Conservation (phyloP, 2,329 filamentous ascomycete species). For the Elsinoe australis region DNA sequence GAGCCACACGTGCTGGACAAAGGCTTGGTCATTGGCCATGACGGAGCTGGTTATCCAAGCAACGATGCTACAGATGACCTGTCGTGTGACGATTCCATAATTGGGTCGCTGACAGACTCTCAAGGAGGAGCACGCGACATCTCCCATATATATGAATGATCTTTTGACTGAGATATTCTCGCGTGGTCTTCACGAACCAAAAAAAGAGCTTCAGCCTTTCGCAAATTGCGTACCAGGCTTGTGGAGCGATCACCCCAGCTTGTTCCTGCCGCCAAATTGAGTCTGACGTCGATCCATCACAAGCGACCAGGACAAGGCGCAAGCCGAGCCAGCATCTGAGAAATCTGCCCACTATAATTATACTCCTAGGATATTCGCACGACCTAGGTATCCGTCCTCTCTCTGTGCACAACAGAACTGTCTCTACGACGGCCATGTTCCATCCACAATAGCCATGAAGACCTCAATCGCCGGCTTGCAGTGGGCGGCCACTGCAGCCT, state of each 20-base stretch:
- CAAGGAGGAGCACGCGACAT: neutral
- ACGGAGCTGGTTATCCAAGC: neutral
- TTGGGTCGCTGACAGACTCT: neutral
- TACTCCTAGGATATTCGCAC: too few relatives aligned
- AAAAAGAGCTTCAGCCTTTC: neutral
- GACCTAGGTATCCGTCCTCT: too few relatives aligned
- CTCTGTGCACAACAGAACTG: too few relatives aligned
- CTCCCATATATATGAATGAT: neutral
- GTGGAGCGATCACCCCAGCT: neutral
- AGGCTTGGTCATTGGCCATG: conserved; percentile 3
- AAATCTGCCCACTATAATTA: too few relatives aligned
- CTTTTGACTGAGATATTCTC: neutral
- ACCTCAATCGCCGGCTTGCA: neutral
- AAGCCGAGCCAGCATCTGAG: too few relatives aligned
- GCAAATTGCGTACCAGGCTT: conserved; percentile 3
- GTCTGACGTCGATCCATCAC: conserved; percentile 2
- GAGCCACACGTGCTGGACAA: conserved; percentile 1
- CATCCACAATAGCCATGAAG: neutral
- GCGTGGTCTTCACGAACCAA: neutral
- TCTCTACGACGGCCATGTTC: too few relatives aligned
- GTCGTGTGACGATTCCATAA: neutral
- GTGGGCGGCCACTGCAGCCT: conserved; percentile 1
- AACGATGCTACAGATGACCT: neutral
- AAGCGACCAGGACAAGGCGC: neutral
- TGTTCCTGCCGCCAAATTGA: conserved; percentile 15